Conservation (phyloP, 148 eudicot genomes). For the Heliamphora exappendiculata region DNA sequence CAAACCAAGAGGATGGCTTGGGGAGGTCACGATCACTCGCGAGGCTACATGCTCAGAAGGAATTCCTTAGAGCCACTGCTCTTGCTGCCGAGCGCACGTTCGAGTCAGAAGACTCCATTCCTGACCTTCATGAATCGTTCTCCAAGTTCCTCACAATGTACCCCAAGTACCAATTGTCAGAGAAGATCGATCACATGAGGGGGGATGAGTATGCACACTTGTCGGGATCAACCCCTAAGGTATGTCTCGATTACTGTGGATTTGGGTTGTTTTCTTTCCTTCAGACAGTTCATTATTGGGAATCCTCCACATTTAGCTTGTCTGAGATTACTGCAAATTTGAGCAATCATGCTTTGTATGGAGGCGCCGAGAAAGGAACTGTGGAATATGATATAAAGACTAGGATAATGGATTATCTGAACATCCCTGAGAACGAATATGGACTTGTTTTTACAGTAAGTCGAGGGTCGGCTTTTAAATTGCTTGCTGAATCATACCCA, state of each 20-base stretch:
- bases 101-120: constrained; percentile 61
- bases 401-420: constrained; percentile 84
- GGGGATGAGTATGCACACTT: constrained; percentile 79
- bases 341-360: constrained; percentile 90
- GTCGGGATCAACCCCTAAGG: constrained; percentile 56
- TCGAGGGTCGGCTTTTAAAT: constrained; percentile 90
- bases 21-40: constrained; percentile 84
- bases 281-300: constrained; percentile 80
- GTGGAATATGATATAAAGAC: constrained; percentile 83
- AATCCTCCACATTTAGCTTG: constrained; percentile 75
- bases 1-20: constrained; percentile 61
- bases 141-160: constrained; percentile 85
- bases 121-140: constrained; percentile 57
- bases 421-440: constrained; percentile 94
- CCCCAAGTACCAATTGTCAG: constrained; percentile 75
- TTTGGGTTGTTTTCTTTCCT: constrained; percentile 92
- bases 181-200: constrained; percentile 84
- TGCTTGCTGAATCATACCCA: constrained; percentile 92
- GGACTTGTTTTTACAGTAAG: constrained; percentile 97
- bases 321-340: constrained; percentile 92
- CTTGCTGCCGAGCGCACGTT: constrained; percentile 73
- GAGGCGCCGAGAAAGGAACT: constrained; percentile 85
- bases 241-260: constrained; percentile 94
- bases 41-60: constrained; percentile 68
- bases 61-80: constrained; percentile 84